Percentiles rank a stretch among this genome's conserved stretches.
These are phyloP conservation scores for Auricularia sp. DNA, from an alignment of 768 basidiomycete genomes.

Conservation along the genomic window DNA sequence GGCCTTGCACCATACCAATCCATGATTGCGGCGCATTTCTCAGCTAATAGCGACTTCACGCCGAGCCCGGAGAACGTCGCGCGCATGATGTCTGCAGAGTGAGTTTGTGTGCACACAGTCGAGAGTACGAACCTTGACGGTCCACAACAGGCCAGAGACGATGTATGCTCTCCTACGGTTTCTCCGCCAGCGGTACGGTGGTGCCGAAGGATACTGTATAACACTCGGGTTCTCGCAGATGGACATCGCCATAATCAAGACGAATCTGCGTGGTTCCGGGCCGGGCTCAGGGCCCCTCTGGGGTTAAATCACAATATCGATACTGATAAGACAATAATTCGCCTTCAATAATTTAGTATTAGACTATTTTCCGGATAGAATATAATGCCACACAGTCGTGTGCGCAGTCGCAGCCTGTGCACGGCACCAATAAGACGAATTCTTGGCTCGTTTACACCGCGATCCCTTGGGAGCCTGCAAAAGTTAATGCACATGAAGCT, in stretches of 20 bases:
- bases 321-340: too few relatives aligned
- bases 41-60: conserved; percentile 31
- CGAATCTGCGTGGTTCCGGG: not conserved
- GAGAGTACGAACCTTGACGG: not conserved
- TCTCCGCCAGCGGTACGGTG: conserved; percentile 55
- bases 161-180: conserved; percentile 63
- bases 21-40: conserved; percentile 57
- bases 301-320: too few relatives aligned
- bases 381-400: too few relatives aligned
- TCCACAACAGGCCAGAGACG: conserved; percentile 46
- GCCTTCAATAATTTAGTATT: too few relatives aligned
- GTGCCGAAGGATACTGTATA: conserved; percentile 46
- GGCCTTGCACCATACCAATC: conserved; percentile 72
- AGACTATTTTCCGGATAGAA: too few relatives aligned
- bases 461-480: too few relatives aligned
- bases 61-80: too few relatives aligned
- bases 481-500: too few relatives aligned
- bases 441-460: too few relatives aligned
- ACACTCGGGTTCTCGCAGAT: not conserved
- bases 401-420: too few relatives aligned
- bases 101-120: not conserved
- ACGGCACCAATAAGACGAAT: too few relatives aligned
- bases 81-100: conserved; percentile 38
- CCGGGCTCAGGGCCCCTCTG: too few relatives aligned
- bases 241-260: not conserved